These are phyloP conservation scores for Lathyrus oleraceus DNA, from an alignment of 306 rosid species.

Conservation along the genomic window DNA sequence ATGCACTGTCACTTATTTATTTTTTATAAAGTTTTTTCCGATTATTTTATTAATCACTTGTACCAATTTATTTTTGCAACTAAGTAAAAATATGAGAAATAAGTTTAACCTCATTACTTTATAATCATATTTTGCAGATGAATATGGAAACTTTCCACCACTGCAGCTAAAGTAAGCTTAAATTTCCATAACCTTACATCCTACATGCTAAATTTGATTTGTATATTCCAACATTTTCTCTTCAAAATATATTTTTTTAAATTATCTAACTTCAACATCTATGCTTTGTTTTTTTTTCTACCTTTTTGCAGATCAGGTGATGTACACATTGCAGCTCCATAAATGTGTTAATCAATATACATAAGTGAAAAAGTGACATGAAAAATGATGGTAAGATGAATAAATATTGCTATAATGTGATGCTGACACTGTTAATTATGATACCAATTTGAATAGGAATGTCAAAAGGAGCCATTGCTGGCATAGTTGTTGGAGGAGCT, in stretches of 20 bases:
- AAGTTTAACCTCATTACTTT: neutral
- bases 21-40: neutral
- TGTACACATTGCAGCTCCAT: slow-evolving; percentile 32
- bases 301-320: slow-evolving; percentile 73
- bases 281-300: slow-evolving; percentile 9
- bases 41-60: neutral
- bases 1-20: slow-evolving; percentile 17
- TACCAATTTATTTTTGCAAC: neutral
- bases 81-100: too few species aligned
- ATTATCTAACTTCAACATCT: slow-evolving; percentile 28
- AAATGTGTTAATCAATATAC: neutral
- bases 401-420: slow-evolving; percentile 26
- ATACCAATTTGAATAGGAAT: too few species aligned
- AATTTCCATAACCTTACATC: slow-evolving; percentile 9
- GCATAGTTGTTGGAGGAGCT: slow-evolving; percentile 53
- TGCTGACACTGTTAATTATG: slow-evolving; percentile 36
- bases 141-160: slow-evolving; percentile 60
- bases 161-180: slow-evolving; percentile 45
- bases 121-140: slow-evolving; percentile 54
- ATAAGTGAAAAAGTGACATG: neutral
- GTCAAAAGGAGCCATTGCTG: slow-evolving; percentile 52
- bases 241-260: slow-evolving; percentile 9
- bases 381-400: slow-evolving; percentile 19
- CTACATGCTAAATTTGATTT: slow-evolving; percentile 14
- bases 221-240: neutral